Evolutionary conservation across 768 basidiomycete species (phyloP).

Genomic region (Podaxis sp.): DNA sequence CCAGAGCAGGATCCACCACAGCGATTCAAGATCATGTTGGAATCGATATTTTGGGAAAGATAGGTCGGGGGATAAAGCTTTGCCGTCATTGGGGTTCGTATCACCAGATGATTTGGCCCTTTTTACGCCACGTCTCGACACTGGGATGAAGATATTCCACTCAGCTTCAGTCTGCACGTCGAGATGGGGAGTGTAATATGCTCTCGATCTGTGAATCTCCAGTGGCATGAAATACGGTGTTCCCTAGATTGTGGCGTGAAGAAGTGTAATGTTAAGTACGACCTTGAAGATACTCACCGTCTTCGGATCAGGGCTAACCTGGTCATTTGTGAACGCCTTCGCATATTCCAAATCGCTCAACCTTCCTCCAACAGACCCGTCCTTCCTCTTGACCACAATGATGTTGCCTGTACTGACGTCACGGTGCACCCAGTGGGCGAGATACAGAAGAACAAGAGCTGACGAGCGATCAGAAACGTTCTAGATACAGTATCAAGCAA

Average conservation of each 20-base stretch:
- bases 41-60: neutral
- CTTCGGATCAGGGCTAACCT: neutral
- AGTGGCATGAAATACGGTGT: slow-evolving; percentile 13
- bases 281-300: neutral
- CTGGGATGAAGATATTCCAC: neutral
- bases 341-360: slow-evolving; percentile 10
- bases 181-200: no score
- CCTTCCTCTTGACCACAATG: neutral
- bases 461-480: neutral
- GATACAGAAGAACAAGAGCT: slow-evolving; percentile 11
- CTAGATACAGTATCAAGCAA: neutral
- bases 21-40: slow-evolving; percentile 9
- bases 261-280: neutral
- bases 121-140: no score
- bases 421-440: slow-evolving; percentile 12
- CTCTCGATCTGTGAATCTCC: slow-evolving; percentile 2
- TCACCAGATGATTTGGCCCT: no score
- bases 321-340: neutral
- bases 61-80: no score
- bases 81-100: neutral
- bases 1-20: slow-evolving; percentile 6
- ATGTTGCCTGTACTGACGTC: slow-evolving; percentile 12
- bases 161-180: no score
- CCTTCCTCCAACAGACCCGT: neutral
- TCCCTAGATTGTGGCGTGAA: neutral